phyloP scores from a whole-genome alignment of 345 rosid genomes.

The Cardamine chenopodiifolia region DNA sequence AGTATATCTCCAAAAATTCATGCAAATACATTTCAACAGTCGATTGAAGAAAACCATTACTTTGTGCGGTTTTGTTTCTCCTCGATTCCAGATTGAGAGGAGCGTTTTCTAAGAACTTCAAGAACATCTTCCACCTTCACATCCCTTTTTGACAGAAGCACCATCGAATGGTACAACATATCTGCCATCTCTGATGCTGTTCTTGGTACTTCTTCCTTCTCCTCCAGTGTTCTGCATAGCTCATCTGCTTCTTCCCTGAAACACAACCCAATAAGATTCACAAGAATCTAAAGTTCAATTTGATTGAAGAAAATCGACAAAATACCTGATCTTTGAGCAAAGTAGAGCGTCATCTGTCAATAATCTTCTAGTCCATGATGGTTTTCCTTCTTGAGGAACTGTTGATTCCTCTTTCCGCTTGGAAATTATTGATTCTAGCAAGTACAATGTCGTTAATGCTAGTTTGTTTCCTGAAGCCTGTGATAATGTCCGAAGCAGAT shows the following conservation, averaged over 20 bases:
- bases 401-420: constrained; percentile 66
- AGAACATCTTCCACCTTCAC: constrained; percentile 65
- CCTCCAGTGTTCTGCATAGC: constrained; percentile 75
- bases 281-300: not conserved
- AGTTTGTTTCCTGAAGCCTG: constrained; percentile 59
- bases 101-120: constrained; percentile 61
- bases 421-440: constrained; percentile 68
- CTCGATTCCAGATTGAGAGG: constrained; percentile 70
- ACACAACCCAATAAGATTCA: not conserved
- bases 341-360: constrained; percentile 53
- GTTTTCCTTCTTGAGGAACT: constrained; percentile 60
- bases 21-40: not conserved
- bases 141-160: constrained; percentile 56
- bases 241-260: constrained; percentile 88
- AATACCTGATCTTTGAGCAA: constrained; percentile 78
- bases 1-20: not conserved
- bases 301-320: not conserved
- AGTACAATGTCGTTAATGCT: constrained; percentile 66
- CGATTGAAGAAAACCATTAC: not conserved
- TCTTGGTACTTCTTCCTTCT: constrained; percentile 58
- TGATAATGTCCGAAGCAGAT: not conserved
- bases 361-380: constrained; percentile 75
- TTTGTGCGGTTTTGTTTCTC: constrained; percentile 62
- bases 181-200: constrained; percentile 87
- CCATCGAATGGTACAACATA: constrained; percentile 77